Conservation (phyloP, 768 basidiomycete genomes). For the Collybiopsis confluens region DNA sequence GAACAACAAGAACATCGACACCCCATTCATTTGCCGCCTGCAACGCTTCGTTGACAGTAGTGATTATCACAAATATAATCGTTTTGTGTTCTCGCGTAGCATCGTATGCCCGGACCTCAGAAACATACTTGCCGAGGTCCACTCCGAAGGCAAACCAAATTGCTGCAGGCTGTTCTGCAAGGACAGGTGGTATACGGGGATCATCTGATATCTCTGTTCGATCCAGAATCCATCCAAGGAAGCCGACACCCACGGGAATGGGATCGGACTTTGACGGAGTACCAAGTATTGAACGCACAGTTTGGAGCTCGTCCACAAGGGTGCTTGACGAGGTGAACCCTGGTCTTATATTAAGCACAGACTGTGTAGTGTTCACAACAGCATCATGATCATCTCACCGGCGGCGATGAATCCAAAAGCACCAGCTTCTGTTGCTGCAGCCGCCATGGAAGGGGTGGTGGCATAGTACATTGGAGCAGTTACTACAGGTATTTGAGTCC, state of each 20-base stretch:
- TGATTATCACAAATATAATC: conserved; percentile 46
- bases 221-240: conserved; percentile 56
- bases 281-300: conserved; percentile 30
- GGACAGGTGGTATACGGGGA: conserved; percentile 34
- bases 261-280: conserved; percentile 24
- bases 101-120: conserved; percentile 38
- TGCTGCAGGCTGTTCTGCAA: conserved; percentile 43
- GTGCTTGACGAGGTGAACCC: conserved; percentile 32
- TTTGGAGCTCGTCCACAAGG: conserved; percentile 36
- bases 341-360: conserved; percentile 14
- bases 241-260: conserved; percentile 55
- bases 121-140: conserved; percentile 46
- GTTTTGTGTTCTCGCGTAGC: conserved; percentile 38
- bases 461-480: too few relatives aligned
- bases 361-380: neutral
- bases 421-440: too few relatives aligned
- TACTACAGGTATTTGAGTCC: too few relatives aligned
- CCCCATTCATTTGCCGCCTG: conserved; percentile 40
- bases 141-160: conserved; percentile 63
- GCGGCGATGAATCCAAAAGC: neutral
- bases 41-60: conserved; percentile 39
- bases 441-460: too few relatives aligned
- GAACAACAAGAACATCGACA: conserved; percentile 59
- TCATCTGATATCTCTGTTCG: conserved; percentile 28
- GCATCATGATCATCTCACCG: neutral